Base-by-base conservation (phyloP, 768 basidiomycete genomes). In the Tephrocybe sp. region DNA sequence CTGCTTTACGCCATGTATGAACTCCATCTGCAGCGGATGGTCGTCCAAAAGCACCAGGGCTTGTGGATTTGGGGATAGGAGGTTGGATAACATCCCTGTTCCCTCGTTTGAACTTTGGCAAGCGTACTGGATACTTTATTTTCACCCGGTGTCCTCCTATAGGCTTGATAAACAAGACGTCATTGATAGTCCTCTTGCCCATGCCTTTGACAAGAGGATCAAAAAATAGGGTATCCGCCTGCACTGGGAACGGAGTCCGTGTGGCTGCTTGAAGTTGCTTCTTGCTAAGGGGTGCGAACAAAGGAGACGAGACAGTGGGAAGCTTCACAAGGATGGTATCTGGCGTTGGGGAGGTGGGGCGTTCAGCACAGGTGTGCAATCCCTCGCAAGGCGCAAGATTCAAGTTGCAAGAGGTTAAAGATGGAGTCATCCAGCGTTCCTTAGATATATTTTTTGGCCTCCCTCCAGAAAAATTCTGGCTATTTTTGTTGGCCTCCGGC, bases 161-260 rank as follows among this genome's bases (percentile, higher is more conserved):
- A 13, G 74, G 71, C 54, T 70, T 77, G 51, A 66, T 74, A 66
- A 89, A 87, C 32, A 92, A 66, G 34, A 84, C 62, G 23, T 86
- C 82, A 56, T 87, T 85, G 35, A 89, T 50, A 16, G 85, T 84
- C 41, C 78, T 72, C 38, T 69, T 77, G 46, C 58, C 78, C 80
- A 85, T 85, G 42, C 79, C 83, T 49, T 79, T 78, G 12, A 85
- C 74, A 14, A 86, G 85, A 45, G 90, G 88, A 30, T 82, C 79
- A 68, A 85, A 88, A 2, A 86, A 84, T 23, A 87, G 70, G 22
- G 84, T 76, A 47, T 91, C 89, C 68, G 80, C 76, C 38, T 84
- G 79, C 23, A 78, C 60, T 22, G 67, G 71, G 30, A 65, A 59
- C 4, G 68, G 60, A 14, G 66, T 63, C 45, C 66, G 71, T 46